phyloP scores from a whole-genome alignment of 2,329 filamentous ascomycete genomes.

The Gyromitra esculenta region DNA sequence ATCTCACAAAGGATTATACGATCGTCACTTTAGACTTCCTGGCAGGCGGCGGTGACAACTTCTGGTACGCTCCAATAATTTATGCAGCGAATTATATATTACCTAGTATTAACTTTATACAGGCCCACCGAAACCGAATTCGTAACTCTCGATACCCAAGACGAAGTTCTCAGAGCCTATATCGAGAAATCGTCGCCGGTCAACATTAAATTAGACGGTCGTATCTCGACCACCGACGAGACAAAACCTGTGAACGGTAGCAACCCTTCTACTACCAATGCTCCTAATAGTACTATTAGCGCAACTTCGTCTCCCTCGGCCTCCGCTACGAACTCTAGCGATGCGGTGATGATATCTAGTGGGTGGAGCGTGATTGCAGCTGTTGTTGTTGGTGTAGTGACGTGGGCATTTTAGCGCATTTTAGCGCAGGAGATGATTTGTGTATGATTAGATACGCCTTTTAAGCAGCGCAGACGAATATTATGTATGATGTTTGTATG shows the following conservation, averaged over 20 bases:
- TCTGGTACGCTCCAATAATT: conserved; percentile 61
- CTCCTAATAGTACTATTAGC: conserved; percentile 14
- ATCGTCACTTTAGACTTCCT: conserved; percentile 73
- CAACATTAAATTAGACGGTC: conserved; percentile 64
- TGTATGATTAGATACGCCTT: conserved; percentile 20
- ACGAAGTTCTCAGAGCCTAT: conserved; percentile 67
- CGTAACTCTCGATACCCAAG: conserved; percentile 66
- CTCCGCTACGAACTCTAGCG: not conserved
- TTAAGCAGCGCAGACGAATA: not conserved
- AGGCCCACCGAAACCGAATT: conserved; percentile 60
- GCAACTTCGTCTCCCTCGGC: conserved; percentile 1
- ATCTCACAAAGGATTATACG: conserved; percentile 65
- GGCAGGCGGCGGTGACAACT: conserved; percentile 71
- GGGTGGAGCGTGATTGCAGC: conserved; percentile 19
- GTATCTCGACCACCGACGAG: conserved; percentile 61
- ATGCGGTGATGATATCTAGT: not conserved
- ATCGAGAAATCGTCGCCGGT: conserved; percentile 65
- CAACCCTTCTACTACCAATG: conserved; percentile 1
- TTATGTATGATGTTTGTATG: conserved; percentile 13
- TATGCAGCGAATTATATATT: not conserved
- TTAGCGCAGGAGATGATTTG: not conserved
- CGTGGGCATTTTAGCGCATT: conserved; percentile 25
- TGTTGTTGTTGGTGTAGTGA: not conserved
- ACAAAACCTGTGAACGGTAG: conserved; percentile 10
- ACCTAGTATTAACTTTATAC: not conserved